These are phyloP conservation scores for Ananas comosus DNA, from an alignment of 176 grass and related monocot genomes.

Conservation along the genomic window DNA sequence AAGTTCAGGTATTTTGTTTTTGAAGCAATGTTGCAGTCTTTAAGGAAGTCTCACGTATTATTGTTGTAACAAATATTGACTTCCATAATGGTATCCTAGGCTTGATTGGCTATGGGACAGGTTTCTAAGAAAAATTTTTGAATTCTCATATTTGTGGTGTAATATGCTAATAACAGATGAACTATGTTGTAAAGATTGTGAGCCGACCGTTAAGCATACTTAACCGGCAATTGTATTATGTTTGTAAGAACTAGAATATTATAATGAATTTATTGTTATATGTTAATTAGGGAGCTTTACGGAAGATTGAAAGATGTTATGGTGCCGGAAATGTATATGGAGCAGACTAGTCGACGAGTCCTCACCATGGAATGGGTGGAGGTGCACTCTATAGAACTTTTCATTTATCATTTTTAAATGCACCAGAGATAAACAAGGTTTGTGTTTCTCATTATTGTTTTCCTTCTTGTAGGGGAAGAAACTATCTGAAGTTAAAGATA, in stretches of 20 bases:
- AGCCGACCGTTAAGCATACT: not conserved
- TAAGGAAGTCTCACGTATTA: constrained; percentile 1
- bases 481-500: constrained; percentile 77
- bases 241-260: not conserved
- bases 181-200: not conserved
- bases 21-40: not conserved
- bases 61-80: too few relatives aligned
- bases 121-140: not conserved
- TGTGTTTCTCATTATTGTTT: not conserved
- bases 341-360: constrained; percentile 57
- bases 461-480: constrained; percentile 45
- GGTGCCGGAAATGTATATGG: constrained; percentile 88
- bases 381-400: constrained; percentile 22
- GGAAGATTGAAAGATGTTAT: constrained; percentile 70
- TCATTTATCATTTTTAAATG: constrained; percentile 7
- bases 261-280: not conserved
- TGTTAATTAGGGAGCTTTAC: constrained; percentile 48
- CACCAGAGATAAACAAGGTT: not conserved
- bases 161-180: not conserved
- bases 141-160: not conserved
- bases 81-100: too few relatives aligned
- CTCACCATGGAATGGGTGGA: constrained; percentile 98
- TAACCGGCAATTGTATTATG: not conserved
- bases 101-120: not conserved
- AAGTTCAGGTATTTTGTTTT: constrained; percentile 71